A percentile compares a stretch with the other conserved stretches of the same genome.
Conservation (phyloP, 805 yeast genomes). For the Suhomyces faveliae region DNA sequence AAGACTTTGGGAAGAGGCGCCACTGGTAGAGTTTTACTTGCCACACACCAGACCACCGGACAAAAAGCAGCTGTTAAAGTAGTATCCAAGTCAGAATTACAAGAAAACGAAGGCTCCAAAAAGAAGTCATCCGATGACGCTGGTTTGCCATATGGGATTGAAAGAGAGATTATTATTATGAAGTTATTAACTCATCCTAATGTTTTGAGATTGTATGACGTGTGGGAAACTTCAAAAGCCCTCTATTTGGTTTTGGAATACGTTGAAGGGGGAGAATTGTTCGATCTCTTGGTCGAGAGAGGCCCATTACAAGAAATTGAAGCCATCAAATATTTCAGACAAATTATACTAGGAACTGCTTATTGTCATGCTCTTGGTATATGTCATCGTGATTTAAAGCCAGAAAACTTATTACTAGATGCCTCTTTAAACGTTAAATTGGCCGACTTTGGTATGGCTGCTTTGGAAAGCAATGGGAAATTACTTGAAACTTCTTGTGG, state of each 20-base stretch:
- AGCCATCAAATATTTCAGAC: constrained; percentile 75
- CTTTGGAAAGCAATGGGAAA: constrained; percentile 68
- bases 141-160: constrained; percentile 91
- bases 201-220: constrained; percentile 90
- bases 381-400: constrained; percentile 79
- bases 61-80: constrained; percentile 82
- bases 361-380: constrained; percentile 81
- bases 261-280: constrained; percentile 86
- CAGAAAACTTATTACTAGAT: constrained; percentile 74
- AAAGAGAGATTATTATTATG: constrained; percentile 96
- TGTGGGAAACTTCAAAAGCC: constrained; percentile 95
- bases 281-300: constrained; percentile 67
- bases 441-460: constrained; percentile 91
- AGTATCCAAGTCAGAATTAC: constrained; percentile 62
- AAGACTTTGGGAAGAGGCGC: constrained; percentile 80
- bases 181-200: constrained; percentile 91
- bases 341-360: constrained; percentile 73
- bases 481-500: constrained; percentile 81
- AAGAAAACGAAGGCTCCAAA: constrained; percentile 26
- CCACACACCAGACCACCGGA: constrained; percentile 66
- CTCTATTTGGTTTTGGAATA: constrained; percentile 76
- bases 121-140: constrained; percentile 43
- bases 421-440: constrained; percentile 65
- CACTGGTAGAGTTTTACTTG: constrained; percentile 75
- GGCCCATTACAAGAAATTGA: constrained; percentile 72